A percentile compares a stretch with the other conserved stretches of the same genome.
Evolutionary conservation across 208 protist genomes (phyloP).

Genomic region (Trypanosoma melophagium): DNA sequence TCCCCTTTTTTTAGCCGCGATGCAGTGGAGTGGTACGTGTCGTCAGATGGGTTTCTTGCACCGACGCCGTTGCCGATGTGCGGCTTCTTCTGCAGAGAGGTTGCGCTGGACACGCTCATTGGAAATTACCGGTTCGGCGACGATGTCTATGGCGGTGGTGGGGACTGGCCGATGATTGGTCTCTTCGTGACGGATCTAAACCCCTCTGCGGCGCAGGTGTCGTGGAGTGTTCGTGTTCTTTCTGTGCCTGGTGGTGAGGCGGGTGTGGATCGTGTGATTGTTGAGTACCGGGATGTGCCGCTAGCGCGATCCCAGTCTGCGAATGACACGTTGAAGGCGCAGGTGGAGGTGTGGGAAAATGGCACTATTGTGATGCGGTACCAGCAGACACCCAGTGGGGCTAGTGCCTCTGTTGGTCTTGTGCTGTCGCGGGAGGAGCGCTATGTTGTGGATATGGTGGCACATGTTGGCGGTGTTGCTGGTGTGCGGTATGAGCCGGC

Average conservation of each 20-base stretch:
- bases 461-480: slow-evolving; percentile 13
- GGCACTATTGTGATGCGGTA: slow-evolving; percentile 58
- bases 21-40: slow-evolving; percentile 30
- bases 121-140: slow-evolving; percentile 27
- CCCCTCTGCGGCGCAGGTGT: slow-evolving; percentile 2
- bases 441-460: not conserved
- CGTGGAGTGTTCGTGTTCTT: slow-evolving; percentile 3
- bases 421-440: slow-evolving; percentile 17
- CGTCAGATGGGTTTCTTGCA: slow-evolving; percentile 34
- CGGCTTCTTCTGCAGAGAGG: slow-evolving; percentile 22
- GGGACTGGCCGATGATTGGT: slow-evolving; percentile 46
- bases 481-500: slow-evolving; percentile 20
- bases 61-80: slow-evolving; percentile 39
- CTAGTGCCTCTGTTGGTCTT: slow-evolving; percentile 19
- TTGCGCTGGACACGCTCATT: slow-evolving; percentile 15
- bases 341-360: slow-evolving; percentile 42
- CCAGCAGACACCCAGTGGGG: slow-evolving; percentile 29
- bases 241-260: not conserved
- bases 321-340: slow-evolving; percentile 35
- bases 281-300: slow-evolving; percentile 27
- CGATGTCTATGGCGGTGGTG: slow-evolving; percentile 16
- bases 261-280: slow-evolving; percentile 11
- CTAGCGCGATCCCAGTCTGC: not conserved
- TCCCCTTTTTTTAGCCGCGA: slow-evolving; percentile 40
- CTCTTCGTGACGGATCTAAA: slow-evolving; percentile 26